Evolutionary conservation across 805 yeast genomes (phyloP).

Genomic region (Barnettozyma vustinii): DNA sequence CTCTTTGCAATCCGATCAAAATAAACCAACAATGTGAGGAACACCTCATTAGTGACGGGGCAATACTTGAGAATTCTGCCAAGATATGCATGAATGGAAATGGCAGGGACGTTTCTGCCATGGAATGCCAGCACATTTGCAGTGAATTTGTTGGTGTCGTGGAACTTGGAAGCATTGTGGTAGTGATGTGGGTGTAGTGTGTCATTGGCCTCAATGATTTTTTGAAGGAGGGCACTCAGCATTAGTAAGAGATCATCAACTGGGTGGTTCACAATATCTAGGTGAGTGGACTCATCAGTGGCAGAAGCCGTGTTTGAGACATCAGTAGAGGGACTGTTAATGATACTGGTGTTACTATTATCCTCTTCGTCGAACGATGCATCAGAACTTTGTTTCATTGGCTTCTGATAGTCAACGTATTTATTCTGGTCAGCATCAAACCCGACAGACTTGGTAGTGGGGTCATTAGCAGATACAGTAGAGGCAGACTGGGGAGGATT

Average conservation of each 20-base stretch:
- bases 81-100: slow-evolving; percentile 81
- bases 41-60: slow-evolving; percentile 97
- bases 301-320: background rate
- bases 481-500: background rate
- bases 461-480: slow-evolving; percentile 8
- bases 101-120: slow-evolving; percentile 96
- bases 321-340: background rate
- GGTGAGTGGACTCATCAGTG: slow-evolving; percentile 11
- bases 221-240: slow-evolving; percentile 80
- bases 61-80: slow-evolving; percentile 91
- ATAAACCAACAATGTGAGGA: slow-evolving; percentile 81
- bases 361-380: slow-evolving; percentile 1
- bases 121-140: slow-evolving; percentile 84
- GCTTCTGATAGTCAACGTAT: slow-evolving; percentile 16
- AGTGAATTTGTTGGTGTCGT: slow-evolving; percentile 40
- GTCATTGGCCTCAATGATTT: slow-evolving; percentile 89
- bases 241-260: slow-evolving; percentile 74
- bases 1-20: slow-evolving; percentile 90
- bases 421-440: slow-evolving; percentile 1
- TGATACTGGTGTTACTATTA: background rate
- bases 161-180: slow-evolving; percentile 25
- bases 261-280: slow-evolving; percentile 73
- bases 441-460: slow-evolving; percentile 10
- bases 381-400: slow-evolving; percentile 8
- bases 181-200: slow-evolving; percentile 56